Evolutionary conservation across 345 rosid species (phyloP).

Genomic region (Eutrema japonicum): DNA sequence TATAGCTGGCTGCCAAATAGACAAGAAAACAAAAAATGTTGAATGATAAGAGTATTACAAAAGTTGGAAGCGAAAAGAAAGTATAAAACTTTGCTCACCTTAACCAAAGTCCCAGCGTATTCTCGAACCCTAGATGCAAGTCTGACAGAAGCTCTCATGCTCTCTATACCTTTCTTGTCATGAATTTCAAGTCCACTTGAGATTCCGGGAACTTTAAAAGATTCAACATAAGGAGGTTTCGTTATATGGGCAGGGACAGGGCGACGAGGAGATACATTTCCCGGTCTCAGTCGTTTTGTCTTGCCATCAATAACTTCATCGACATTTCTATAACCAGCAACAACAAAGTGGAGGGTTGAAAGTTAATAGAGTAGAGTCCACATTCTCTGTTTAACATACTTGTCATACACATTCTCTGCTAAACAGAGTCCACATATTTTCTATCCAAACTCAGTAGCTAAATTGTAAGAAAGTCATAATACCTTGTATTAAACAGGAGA

Average conservation of each 20-base stretch:
- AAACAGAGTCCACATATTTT: slow-evolving; percentile 5
- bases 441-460: slow-evolving; percentile 10
- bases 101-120: slow-evolving; percentile 81
- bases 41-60: slow-evolving; percentile 24
- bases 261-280: slow-evolving; percentile 71
- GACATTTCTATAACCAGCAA: slow-evolving; percentile 44
- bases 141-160: slow-evolving; percentile 89
- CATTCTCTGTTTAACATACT: neutral
- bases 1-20: slow-evolving; percentile 75
- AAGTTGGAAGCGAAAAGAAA: neutral
- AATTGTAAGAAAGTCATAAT: slow-evolving; percentile 1
- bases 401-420: neutral
- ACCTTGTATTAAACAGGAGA: slow-evolving; percentile 81
- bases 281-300: slow-evolving; percentile 67
- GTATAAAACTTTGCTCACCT: slow-evolving; percentile 50
- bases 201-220: slow-evolving; percentile 63
- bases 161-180: slow-evolving; percentile 70
- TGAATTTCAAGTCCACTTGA: slow-evolving; percentile 77
- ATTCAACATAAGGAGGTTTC: slow-evolving; percentile 71
- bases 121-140: slow-evolving; percentile 88
- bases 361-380: neutral
- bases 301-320: slow-evolving; percentile 56
- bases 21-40: slow-evolving; percentile 3
- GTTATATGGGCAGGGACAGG: slow-evolving; percentile 72
- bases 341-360: neutral